Conservation (phyloP, 2,329 filamentous ascomycete species). For the Bipolaris victoriae region DNA sequence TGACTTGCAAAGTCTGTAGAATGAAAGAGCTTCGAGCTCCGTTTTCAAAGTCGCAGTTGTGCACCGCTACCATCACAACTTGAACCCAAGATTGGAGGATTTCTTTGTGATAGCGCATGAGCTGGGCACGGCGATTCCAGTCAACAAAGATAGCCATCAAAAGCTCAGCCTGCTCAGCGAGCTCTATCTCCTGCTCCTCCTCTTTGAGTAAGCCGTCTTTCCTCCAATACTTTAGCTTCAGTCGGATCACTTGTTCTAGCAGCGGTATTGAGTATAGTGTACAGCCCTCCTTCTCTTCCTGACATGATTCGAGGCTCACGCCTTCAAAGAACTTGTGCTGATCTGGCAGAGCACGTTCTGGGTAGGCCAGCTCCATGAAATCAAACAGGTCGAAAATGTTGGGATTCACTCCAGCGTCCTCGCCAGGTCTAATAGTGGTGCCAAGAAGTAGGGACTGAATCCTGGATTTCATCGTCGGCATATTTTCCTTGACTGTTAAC, state of each 20-base stretch:
- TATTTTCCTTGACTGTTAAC: conserved; percentile 71
- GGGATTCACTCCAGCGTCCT: conserved; percentile 69
- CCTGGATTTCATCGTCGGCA: conserved; percentile 59
- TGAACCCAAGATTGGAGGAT: conserved; percentile 85
- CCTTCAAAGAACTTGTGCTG: conserved; percentile 66
- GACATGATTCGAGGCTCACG: conserved; percentile 70
- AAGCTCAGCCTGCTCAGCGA: conserved; percentile 58
- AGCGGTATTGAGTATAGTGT: conserved; percentile 71
- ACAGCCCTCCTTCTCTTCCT: conserved; percentile 62
- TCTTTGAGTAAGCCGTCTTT: conserved; percentile 49
- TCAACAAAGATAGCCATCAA: conserved; percentile 67
- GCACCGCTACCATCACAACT: conserved; percentile 80
- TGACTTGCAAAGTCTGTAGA: conserved; percentile 83
- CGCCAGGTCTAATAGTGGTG: conserved; percentile 69
- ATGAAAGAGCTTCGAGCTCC: conserved; percentile 77
- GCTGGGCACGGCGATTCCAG: conserved; percentile 67
- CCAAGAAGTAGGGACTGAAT: conserved; percentile 74
- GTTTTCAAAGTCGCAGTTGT: conserved; percentile 78
- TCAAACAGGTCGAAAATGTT: conserved; percentile 93
- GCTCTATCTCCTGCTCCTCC: conserved; percentile 41
- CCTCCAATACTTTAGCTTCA: conserved; percentile 69
- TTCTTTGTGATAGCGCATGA: conserved; percentile 63
- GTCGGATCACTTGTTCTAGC: conserved; percentile 73
- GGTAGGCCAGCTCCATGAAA: conserved; percentile 73
- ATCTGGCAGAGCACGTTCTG: conserved; percentile 56